These are phyloP conservation scores for Fagopyrum tataricum DNA, from an alignment of 148 eudicot species.

Conservation along the genomic window DNA sequence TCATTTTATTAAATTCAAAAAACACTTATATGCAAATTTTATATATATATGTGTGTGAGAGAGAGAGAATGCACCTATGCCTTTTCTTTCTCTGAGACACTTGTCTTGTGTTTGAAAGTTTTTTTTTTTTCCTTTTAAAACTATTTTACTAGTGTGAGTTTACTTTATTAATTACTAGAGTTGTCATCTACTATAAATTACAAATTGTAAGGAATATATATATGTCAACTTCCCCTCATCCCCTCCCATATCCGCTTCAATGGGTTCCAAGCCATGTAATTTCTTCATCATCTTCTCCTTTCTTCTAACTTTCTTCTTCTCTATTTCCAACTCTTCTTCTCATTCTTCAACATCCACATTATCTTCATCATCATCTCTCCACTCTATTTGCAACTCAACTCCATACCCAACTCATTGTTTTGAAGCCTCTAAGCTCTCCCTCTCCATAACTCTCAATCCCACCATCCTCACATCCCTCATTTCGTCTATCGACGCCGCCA, in stretches of 20 bases:
- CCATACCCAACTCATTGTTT: conserved; percentile 69
- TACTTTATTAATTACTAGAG: not conserved
- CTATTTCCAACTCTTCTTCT: not conserved
- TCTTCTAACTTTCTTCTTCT: not conserved
- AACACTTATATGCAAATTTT: too few species aligned
- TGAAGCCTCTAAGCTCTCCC: conserved; percentile 44
- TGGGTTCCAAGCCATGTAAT: not conserved
- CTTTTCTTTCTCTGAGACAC: too few species aligned
- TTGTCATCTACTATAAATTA: not conserved
- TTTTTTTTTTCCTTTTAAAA: too few species aligned
- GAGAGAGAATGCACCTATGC: not conserved
- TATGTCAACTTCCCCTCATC: not conserved
- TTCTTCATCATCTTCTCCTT: not conserved
- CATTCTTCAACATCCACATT: not conserved
- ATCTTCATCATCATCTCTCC: conserved; percentile 20
- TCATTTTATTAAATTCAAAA: not conserved
- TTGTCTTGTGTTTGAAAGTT: too few species aligned
- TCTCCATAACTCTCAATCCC: conserved; percentile 41
- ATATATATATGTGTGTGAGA: too few species aligned
- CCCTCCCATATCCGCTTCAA: not conserved
- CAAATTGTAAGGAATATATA: not conserved
- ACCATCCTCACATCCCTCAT: conserved; percentile 43
- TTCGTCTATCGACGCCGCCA: conserved; percentile 51
- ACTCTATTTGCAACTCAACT: conserved; percentile 52
- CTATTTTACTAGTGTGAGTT: too few species aligned